Percentiles rank a stretch among this genome's conserved stretches.
phyloP scores from a whole-genome alignment of 768 basidiomycete species.

The Fomitopsis pulvina region DNA sequence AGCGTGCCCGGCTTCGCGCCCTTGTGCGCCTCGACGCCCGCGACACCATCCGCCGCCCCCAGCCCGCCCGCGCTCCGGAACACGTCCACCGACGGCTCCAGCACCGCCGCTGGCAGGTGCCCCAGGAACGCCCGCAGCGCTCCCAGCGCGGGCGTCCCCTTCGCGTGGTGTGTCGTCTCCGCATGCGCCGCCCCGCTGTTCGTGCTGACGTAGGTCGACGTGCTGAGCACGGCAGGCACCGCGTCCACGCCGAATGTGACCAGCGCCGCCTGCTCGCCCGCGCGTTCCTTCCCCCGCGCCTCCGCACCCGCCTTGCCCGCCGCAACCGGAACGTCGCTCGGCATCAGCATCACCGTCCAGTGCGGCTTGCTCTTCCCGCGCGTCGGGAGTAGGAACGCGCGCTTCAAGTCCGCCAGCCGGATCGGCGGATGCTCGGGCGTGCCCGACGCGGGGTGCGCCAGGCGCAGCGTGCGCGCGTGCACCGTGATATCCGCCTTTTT shows the following conservation, averaged over 20 bases:
- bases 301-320: slow-evolving; percentile 26
- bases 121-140: slow-evolving; percentile 46
- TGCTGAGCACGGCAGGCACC: slow-evolving; percentile 23
- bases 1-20: slow-evolving; percentile 66
- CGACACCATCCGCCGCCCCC: slow-evolving; percentile 16
- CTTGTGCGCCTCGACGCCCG: slow-evolving; percentile 64
- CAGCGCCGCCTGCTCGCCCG: slow-evolving; percentile 27
- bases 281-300: slow-evolving; percentile 5
- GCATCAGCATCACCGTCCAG: slow-evolving; percentile 64
- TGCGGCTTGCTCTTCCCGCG: slow-evolving; percentile 66
- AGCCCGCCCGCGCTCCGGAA: slow-evolving; percentile 50
- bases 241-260: slow-evolving; percentile 72
- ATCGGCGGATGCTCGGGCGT: slow-evolving; percentile 40
- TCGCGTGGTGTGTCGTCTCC: slow-evolving; percentile 31
- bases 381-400: slow-evolving; percentile 69
- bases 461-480: slow-evolving; percentile 41
- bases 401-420: slow-evolving; percentile 41
- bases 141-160: slow-evolving; percentile 48
- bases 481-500: slow-evolving; percentile 69
- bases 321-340: slow-evolving; percentile 39
- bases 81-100: slow-evolving; percentile 41
- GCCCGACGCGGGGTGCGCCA: slow-evolving; percentile 43
- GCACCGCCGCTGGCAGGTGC: slow-evolving; percentile 35
- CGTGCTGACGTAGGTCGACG: slow-evolving; percentile 26
- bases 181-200: slow-evolving; percentile 25